Evolutionary conservation across 805 yeast genomes (phyloP).

Genomic region (Wickerhamomyces queroliae): DNA sequence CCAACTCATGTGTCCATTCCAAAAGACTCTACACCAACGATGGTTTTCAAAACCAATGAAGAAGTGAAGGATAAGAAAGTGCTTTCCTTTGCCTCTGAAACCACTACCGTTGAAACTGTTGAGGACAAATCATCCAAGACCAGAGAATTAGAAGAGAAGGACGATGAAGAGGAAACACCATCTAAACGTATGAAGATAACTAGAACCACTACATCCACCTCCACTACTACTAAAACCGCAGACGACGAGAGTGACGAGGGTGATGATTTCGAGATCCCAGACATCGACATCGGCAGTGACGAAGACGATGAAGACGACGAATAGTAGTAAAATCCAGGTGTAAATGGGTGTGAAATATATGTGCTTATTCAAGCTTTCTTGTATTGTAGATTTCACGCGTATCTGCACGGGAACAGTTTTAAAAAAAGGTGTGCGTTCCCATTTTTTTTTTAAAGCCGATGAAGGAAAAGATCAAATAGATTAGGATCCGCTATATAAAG

Average conservation of each 20-base stretch:
- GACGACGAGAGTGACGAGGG: conserved; percentile 18
- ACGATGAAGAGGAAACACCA: conserved; percentile 17
- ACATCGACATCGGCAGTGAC: conserved; percentile 33
- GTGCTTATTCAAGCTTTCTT: too few species aligned
- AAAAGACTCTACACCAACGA: not conserved
- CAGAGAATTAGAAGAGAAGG: conserved; percentile 16
- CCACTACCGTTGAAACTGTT: not conserved
- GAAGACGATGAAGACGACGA: conserved; percentile 35
- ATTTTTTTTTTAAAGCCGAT: too few species aligned
- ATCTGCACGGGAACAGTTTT: too few species aligned
- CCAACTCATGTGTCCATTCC: conserved; percentile 5
- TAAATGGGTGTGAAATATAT: too few species aligned
- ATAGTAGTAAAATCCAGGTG: too few species aligned
- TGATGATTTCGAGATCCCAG: conserved; percentile 48
- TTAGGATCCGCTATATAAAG: too few species aligned
- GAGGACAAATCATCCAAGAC: conserved; percentile 8
- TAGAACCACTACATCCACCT: conserved; percentile 1
- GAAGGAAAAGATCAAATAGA: too few species aligned
- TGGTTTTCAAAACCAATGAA: conserved; percentile 19
- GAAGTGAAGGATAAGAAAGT: conserved; percentile 12
- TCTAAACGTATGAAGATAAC: conserved; percentile 20
- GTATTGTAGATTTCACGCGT: too few species aligned
- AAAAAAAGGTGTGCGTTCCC: too few species aligned
- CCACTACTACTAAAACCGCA: conserved; percentile 9
- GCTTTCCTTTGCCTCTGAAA: conserved; percentile 15